These are phyloP conservation scores for Draba incana DNA, from an alignment of 345 rosid genomes.

Conservation along the genomic window DNA sequence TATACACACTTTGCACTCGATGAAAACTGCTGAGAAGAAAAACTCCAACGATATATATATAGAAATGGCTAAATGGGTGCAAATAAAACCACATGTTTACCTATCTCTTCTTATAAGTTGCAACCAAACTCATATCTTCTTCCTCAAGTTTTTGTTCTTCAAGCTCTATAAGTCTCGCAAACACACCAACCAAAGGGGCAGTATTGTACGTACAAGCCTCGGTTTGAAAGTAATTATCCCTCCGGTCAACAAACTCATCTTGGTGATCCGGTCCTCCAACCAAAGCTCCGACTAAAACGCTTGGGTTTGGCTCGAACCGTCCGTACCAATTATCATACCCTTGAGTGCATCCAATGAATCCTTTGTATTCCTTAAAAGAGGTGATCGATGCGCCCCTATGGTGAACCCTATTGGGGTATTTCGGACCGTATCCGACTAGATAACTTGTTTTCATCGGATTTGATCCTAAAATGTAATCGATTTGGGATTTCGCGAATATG, in stretches of 20 bases:
- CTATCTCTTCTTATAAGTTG: conserved; percentile 48
- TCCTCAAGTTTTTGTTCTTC: conserved; percentile 45
- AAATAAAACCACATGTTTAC: conserved; percentile 22
- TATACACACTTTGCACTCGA: conserved; percentile 39
- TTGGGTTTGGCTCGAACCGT: conserved; percentile 55
- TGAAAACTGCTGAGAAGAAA: conserved; percentile 20
- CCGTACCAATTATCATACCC: conserved; percentile 67
- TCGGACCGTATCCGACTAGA: conserved; percentile 74
- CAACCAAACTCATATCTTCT: conserved; percentile 47
- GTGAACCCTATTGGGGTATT: conserved; percentile 76
- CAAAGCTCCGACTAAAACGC: conserved; percentile 65
- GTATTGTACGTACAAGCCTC: conserved; percentile 63
- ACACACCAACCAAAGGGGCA: conserved; percentile 70
- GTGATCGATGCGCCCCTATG: conserved; percentile 90
- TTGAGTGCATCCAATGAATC: conserved; percentile 94
- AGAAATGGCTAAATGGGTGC: conserved; percentile 15
- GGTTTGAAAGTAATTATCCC: conserved; percentile 56
- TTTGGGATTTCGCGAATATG: conserved; percentile 67
- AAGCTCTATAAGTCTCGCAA: conserved; percentile 63
- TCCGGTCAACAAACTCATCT: conserved; percentile 53
- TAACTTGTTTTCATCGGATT: conserved; percentile 91
- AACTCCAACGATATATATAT: conserved; percentile 27
- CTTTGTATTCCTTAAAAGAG: conserved; percentile 70
- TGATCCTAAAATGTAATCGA: conserved; percentile 79
- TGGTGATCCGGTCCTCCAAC: conserved; percentile 72